Base-by-base conservation (phyloP, 78 protist species). In the Dictyostelium capitatum region DNA sequence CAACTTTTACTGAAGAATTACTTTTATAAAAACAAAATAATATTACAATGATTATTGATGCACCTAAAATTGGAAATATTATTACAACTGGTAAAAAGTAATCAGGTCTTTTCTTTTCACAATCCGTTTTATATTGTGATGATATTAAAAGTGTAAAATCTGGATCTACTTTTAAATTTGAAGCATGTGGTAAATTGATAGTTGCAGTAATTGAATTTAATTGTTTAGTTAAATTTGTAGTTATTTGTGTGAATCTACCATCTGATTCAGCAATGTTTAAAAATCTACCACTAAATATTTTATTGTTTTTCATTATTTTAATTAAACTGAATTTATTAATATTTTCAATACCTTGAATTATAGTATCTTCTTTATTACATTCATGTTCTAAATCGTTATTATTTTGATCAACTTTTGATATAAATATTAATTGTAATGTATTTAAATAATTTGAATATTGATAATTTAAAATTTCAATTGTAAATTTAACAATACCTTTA, bases 231-330 rank as follows among this genome's bases (percentile, higher is more conserved):
- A 62, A 17, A 25, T 8, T 62, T 23, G 70, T 25, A 3, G 70
- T 62, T 0, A 67, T 37, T 28, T 47, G 48, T 9, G 78, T 81
- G 0, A 77, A 23, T 28, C 89, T 37, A 7, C 89, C 89, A 64
- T 81, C 89, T 23, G 89, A 81, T 48, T 43, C 19, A 20, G 23
- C 62, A 57, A n/a, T n/a, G 15, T 32, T 37, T 11, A 81, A 20
- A 48, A 81, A 81, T 41, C 78, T 32, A 46, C 89, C 89, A n/a
- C 14, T 25, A 10, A 81, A 32, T 25, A 47, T 28, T 47, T 25
- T 47, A 14, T 25, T 69, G 47, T 64, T 47, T 20, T 43, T 81
- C 23, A 4, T 43, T 6, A 81, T 65, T 20, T 30, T 32, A 6
- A 81, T 37, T 56, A 81, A 20, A 5, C 46, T 67, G 0, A 37